These are phyloP conservation scores for Rhodosporidiobolus odoratus DNA, from an alignment of 768 basidiomycete species.

Conservation along the genomic window DNA sequence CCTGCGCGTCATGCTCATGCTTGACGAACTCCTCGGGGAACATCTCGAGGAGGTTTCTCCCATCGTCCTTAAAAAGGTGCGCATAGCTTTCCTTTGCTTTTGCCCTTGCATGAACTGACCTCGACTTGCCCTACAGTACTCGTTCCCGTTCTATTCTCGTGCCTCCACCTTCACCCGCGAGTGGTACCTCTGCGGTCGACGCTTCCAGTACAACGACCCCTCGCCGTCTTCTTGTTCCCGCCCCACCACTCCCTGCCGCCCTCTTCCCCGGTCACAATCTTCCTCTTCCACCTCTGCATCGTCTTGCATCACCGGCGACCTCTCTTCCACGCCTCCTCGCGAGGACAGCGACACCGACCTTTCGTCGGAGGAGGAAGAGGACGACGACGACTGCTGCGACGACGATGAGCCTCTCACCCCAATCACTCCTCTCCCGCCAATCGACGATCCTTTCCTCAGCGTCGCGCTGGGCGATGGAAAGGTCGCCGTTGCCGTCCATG, in stretches of 20 bases:
- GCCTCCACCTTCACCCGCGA: slow-evolving; percentile 89
- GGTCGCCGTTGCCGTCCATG: slow-evolving; percentile 51
- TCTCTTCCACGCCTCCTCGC: slow-evolving; percentile 20
- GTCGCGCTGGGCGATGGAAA: slow-evolving; percentile 47
- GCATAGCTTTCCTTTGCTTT: neutral
- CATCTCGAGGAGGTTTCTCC: slow-evolving; percentile 87
- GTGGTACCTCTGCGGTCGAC: slow-evolving; percentile 84
- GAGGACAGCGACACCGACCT: slow-evolving; percentile 22
- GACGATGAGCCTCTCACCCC: slow-evolving; percentile 37
- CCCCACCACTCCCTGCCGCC: slow-evolving; percentile 27
- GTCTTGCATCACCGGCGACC: slow-evolving; percentile 12
- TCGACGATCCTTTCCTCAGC: slow-evolving; percentile 44
- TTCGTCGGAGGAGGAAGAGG: slow-evolving; percentile 8
- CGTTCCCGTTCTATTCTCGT: slow-evolving; percentile 91
- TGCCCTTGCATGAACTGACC: neutral
- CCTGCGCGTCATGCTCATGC: slow-evolving; percentile 71
- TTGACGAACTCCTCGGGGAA: slow-evolving; percentile 79
- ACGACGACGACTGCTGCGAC: slow-evolving; percentile 23
- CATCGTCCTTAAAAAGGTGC: slow-evolving; percentile 81
- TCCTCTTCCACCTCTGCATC: slow-evolving; percentile 3
- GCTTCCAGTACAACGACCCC: slow-evolving; percentile 37
- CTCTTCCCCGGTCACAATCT: slow-evolving; percentile 17
- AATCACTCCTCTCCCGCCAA: slow-evolving; percentile 25
- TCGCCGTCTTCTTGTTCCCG: slow-evolving; percentile 5
- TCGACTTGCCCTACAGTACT: slow-evolving; percentile 50